Evolutionary conservation across 768 basidiomycete species (phyloP), one percentile per base, ranked within the genome.

Genomic region (Termitomyces sp.): DNA sequence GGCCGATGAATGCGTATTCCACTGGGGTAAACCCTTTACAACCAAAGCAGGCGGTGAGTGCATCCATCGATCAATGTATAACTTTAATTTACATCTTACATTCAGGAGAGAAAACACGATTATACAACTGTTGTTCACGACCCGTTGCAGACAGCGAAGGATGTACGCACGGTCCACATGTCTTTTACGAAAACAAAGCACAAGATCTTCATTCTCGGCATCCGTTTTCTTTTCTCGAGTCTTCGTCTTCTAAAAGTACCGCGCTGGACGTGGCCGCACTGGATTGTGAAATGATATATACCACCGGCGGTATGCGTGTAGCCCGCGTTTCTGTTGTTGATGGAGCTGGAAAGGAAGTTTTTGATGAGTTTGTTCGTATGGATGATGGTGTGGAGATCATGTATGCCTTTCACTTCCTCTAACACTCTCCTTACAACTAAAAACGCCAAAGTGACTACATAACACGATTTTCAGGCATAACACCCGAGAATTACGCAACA

Each of bases 211-310:
- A 96, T 67, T 66, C 78, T 5, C 84, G 93, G 16, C 84, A 91
- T 53, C 69, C 87, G 0, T 97, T 94, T 70, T 83, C 92, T 42
- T 69, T 63, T 50, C 66, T 74, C 46, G 64, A 64, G 11, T 54
- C 70, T 5, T 56, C 71, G 7, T 58, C 68, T 40, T 31, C 63
- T 11, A 61, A 16, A 5, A 36, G 48, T 3, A 25, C 63, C 1
- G 74, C 80, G 1, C 71, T 92, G 42, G 90, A 94, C 53, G 81
- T 98, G 4, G 90, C 86, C 5, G 92, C 92, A 0, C 75, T 98
- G 47, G 97, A 99, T 68, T 98, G 97, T 65, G 97, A 99, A 70
- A 94, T 98, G 91, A 78, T 98, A 9, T 94, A 95, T 72, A 90
- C 93, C 0, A 98, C 95, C 0, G 91, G 89, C 5, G 97, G 97